These are phyloP conservation scores for Dioscorea dumetorum DNA, from an alignment of 106 monocot species.

Conservation along the genomic window DNA sequence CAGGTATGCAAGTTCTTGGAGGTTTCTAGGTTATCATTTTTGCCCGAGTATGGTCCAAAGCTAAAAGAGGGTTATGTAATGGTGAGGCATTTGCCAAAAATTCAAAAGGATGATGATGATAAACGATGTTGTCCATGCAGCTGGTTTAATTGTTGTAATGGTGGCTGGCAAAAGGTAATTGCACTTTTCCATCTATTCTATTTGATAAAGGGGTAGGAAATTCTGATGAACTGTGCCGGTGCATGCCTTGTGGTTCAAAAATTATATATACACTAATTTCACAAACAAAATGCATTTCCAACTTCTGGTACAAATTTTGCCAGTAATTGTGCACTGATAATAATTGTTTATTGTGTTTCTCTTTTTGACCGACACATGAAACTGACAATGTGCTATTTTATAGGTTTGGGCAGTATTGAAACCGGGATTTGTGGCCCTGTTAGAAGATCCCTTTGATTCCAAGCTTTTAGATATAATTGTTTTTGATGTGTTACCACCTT, in stretches of 20 bases:
- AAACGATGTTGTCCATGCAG: conserved; percentile 52
- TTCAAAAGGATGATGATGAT: conserved; percentile 41
- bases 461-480: conserved; percentile 91
- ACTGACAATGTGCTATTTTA: background rate
- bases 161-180: conserved; percentile 89
- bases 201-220: background rate
- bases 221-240: too few species aligned
- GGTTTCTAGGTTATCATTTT: conserved; percentile 90
- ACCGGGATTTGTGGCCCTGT: conserved; percentile 94
- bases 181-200: background rate
- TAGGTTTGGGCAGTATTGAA: conserved; percentile 99
- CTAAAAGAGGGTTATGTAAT: conserved; percentile 94
- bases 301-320: too few species aligned
- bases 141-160: conserved; percentile 77
- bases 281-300: too few species aligned
- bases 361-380: too few species aligned
- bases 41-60: conserved; percentile 96
- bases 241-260: too few species aligned
- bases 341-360: too few species aligned
- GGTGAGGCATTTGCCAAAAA: conserved; percentile 80
- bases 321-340: too few species aligned
- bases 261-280: too few species aligned
- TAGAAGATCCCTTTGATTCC: conserved; percentile 84
- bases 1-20: conserved; percentile 99
- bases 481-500: conserved; percentile 82